Base-by-base conservation (phyloP, 169 alveolate species). In the Ichthyophthirius multifiliis region DNA sequence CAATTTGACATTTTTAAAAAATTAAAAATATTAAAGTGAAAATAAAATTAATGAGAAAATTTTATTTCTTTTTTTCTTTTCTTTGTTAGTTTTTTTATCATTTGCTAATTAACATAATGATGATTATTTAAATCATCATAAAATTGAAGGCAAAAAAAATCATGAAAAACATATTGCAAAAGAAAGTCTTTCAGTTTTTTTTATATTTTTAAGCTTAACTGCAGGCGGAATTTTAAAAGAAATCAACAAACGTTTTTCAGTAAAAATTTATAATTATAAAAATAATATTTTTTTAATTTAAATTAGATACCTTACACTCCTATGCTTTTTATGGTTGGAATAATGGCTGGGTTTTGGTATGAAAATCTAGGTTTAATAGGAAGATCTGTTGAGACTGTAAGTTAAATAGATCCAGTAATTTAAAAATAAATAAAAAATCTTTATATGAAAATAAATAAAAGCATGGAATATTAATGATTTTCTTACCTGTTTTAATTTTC, bases 401-500 rank as follows among this genome's bases (percentile, higher is more conserved):
- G 71, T 27, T 27, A 34, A 55, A 55, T 55, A 4, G 31, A 55
- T 55, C 71, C 71, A 20, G 71, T 55, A 55, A 15, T 4, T 5
- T 15, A 4, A 10, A 27, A 20, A 20, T 20, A 46, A 46, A 20
- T 46, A 4, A 6, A 46, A 46, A 13, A 5, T 12, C 32, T 0
- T n/a, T 5, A 46, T 12, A 13, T 46, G 6, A 1, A 20, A 46
- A 46, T 46, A 46, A 2, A 10, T 27, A 10, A 55, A 55, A 55
- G 71, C 71, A 55, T 55, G 71, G 71, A 20, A 55, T 55, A 12
- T 27, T 55, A n/a, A 55, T 55, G 10, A 55, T 55, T 6, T 55
- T 55, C 13, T 55, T 55, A 27, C 71, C 71, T 15, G 71, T 55
- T 3, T 27, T 55, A 39, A 55, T 55, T 27, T 55, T 55, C 71